Base-by-base conservation (phyloP, 345 rosid species). In the Excoecaria agallocha region DNA sequence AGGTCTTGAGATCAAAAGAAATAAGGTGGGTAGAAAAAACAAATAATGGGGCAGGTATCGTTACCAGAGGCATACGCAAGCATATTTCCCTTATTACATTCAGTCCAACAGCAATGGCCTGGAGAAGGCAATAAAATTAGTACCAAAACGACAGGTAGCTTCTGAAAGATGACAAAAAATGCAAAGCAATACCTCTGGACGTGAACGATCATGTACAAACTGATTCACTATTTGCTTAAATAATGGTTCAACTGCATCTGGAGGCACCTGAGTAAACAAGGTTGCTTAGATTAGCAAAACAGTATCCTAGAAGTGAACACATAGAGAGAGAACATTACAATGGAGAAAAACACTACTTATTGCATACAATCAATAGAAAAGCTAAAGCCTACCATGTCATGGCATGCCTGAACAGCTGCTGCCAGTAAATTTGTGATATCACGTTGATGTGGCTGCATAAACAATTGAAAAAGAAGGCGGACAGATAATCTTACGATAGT, bases 221-320 rank as follows among this genome's bases (percentile, higher is more conserved):
- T 95, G 92, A 82, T 95, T 93, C 59, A 90, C 99, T 60, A 95
- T 89, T 85, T 95, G 98, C 82, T 78, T 90, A 75, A 95, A 93
- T 75, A 95, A 82, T 69, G 98, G 94, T 76, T 95, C 96, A 79
- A 90, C 98, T n/a, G 93, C 97, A 88, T 95, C 98, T 59, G 99
- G 93, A 79, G 97, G 98, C 73, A 95, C 93, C 99, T 95, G 74
- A 69, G 48, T 25, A 79, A 37, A 74, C 30, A 79, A 72, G 41
- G 65, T 35, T 76, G 30, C 17, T 69, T 56, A 66, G 37, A 38
- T 76, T 39, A 58, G 64, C 22, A 50, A 30, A 59, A 66, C 11
- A 0, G 3, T 30, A 24, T 12, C 16, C 58, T 22, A 60, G 24
- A 74, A 63, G 24, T 12, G 6, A 43, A 48, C 0, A 6, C 59